These are phyloP conservation scores for Lunasporangiospora selenospora DNA, from an alignment of 192 early-diverging fungal genomes.

Conservation along the genomic window DNA sequence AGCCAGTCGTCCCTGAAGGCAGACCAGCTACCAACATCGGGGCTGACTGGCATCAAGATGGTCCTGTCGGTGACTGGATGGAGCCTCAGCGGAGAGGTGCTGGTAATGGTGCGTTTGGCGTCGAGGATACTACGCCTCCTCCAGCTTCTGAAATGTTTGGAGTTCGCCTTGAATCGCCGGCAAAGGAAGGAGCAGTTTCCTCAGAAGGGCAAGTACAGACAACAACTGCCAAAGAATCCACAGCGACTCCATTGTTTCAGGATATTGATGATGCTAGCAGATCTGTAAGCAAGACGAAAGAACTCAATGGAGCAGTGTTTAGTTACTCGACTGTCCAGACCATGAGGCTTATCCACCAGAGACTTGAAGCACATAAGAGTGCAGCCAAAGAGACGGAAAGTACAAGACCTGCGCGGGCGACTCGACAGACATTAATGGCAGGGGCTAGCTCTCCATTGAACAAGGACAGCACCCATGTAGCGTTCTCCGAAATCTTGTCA, in stretches of 20 bases:
- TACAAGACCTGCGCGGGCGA: constrained; percentile 11
- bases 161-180: constrained; percentile 48
- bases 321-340: constrained; percentile 70
- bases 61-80: too few species aligned
- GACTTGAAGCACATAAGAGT: constrained; percentile 49
- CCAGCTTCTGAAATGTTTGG: constrained; percentile 30
- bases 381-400: constrained; percentile 4
- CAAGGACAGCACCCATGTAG: constrained; percentile 22
- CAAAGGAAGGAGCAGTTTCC: constrained; percentile 39
- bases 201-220: constrained; percentile 22
- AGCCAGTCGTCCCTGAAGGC: too few species aligned
- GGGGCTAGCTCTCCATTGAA: constrained; percentile 28
- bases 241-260: constrained; percentile 19
- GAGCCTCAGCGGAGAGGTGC: too few species aligned
- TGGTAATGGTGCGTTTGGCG: too few species aligned
- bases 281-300: constrained; percentile 9
- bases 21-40: too few species aligned
- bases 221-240: constrained; percentile 3
- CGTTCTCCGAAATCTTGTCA: constrained; percentile 32
- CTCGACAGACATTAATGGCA: constrained; percentile 26
- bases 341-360: constrained; percentile 60
- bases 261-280: constrained; percentile 17
- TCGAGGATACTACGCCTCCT: too few species aligned
- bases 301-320: constrained; percentile 50
- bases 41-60: too few species aligned